These are phyloP conservation scores for Fraxinus albicans DNA, from an alignment of 305 asterid genomes.

Conservation along the genomic window DNA sequence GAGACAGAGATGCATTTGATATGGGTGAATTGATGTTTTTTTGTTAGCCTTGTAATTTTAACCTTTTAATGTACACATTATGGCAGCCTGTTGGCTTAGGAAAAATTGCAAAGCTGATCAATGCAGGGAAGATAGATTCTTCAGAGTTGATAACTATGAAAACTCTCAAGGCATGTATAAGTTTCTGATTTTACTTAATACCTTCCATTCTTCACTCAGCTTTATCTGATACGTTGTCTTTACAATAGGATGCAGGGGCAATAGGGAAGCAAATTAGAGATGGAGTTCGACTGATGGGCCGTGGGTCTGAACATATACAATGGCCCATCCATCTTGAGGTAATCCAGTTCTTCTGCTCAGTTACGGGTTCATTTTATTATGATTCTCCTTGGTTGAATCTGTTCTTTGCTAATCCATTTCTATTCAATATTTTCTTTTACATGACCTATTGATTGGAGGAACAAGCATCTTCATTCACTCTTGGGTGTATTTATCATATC, in stretches of 20 bases:
- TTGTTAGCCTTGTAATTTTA: neutral
- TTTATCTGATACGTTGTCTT: slow-evolving; percentile 19
- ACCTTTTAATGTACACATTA: neutral
- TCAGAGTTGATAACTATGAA: slow-evolving; percentile 95
- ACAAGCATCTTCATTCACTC: neutral
- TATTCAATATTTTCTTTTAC: neutral
- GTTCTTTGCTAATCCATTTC: neutral
- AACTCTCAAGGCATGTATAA: slow-evolving; percentile 69
- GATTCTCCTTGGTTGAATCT: neutral
- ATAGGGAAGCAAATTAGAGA: slow-evolving; percentile 89
- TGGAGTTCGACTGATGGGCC: slow-evolving; percentile 94
- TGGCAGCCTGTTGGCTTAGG: slow-evolving; percentile 95
- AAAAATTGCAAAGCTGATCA: slow-evolving; percentile 85
- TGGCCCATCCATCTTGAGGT: slow-evolving; percentile 99
- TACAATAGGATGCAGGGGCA: slow-evolving; percentile 72
- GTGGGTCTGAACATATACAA: slow-evolving; percentile 70
- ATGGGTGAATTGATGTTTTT: neutral
- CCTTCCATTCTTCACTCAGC: slow-evolving; percentile 1
- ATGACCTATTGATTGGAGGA: neutral
- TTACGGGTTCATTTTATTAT: neutral
- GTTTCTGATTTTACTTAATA: neutral
- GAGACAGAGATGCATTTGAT: neutral
- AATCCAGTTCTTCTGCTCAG: neutral
- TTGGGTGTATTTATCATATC: neutral
- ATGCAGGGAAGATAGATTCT: slow-evolving; percentile 95